A percentile compares a stretch with the other conserved stretches of the same genome.
These are phyloP conservation scores for Trypanosomatidae sp. DNA, from an alignment of 208 protist genomes.

Conservation along the genomic window DNA sequence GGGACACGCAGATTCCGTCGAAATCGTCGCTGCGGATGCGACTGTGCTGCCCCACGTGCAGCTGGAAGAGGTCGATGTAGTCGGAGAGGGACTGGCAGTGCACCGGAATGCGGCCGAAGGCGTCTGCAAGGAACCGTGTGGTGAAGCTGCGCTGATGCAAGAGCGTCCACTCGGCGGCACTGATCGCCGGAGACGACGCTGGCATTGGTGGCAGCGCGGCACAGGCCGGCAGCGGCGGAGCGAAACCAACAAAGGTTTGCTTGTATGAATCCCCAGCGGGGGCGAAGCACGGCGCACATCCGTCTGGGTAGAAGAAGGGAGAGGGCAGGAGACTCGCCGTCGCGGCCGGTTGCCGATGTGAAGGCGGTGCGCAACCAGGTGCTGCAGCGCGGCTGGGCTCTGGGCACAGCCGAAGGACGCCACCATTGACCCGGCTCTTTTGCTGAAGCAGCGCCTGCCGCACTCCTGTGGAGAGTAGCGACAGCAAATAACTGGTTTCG, in stretches of 20 bases:
- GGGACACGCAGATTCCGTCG: constrained; percentile 67
- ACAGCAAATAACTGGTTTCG: constrained; percentile 70
- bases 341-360: background rate
- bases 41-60: constrained; percentile 70
- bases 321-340: constrained; percentile 25
- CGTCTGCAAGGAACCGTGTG: constrained; percentile 44
- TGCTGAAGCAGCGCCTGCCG: constrained; percentile 42
- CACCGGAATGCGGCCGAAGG: constrained; percentile 40
- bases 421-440: background rate
- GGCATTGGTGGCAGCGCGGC: constrained; percentile 3
- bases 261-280: constrained; percentile 63
- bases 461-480: constrained; percentile 72
- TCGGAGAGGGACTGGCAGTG: constrained; percentile 46
- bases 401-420: constrained; percentile 19
- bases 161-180: constrained; percentile 27
- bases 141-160: constrained; percentile 46
- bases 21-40: constrained; percentile 53
- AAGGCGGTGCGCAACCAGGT: background rate
- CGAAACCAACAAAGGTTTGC: constrained; percentile 51
- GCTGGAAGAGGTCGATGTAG: constrained; percentile 71
- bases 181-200: constrained; percentile 10
- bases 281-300: constrained; percentile 72
- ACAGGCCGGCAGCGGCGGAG: constrained; percentile 35
- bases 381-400: background rate
- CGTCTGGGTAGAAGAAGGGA: constrained; percentile 45